Evolutionary conservation across 2,329 filamentous ascomycete species (phyloP).

Genomic region (Aschersonia sp.): DNA sequence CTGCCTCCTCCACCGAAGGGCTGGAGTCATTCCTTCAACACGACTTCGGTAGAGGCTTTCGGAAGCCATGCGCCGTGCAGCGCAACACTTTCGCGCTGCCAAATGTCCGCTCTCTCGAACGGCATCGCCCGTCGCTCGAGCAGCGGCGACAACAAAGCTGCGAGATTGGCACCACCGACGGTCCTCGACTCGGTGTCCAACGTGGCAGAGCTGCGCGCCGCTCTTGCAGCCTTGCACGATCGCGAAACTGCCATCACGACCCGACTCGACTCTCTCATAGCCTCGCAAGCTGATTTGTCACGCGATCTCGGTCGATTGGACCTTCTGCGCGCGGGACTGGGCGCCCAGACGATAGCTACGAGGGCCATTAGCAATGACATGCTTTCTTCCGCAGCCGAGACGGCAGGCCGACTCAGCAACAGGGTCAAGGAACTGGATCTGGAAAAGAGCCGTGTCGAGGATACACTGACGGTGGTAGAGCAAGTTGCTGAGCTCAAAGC

Average conservation of each 20-base stretch:
- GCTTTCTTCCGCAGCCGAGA: slow-evolving; percentile 74
- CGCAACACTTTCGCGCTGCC: slow-evolving; percentile 21
- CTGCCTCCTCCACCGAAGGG: neutral
- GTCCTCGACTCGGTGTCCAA: slow-evolving; percentile 56
- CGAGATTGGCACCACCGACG: slow-evolving; percentile 11
- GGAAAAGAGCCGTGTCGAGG: slow-evolving; percentile 82
- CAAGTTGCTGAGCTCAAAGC: slow-evolving; percentile 95
- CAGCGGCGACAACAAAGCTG: slow-evolving; percentile 14
- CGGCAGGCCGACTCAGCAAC: slow-evolving; percentile 70
- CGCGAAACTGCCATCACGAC: slow-evolving; percentile 62
- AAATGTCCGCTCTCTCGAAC: slow-evolving; percentile 33
- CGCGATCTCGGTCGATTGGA: slow-evolving; percentile 81
- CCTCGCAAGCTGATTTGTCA: slow-evolving; percentile 73
- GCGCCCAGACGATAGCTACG: slow-evolving; percentile 72
- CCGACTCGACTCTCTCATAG: slow-evolving; percentile 61
- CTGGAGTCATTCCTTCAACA: too few species aligned
- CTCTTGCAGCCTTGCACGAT: slow-evolving; percentile 58
- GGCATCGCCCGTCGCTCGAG: slow-evolving; percentile 22
- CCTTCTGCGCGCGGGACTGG: slow-evolving; percentile 74
- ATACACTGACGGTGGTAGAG: slow-evolving; percentile 82
- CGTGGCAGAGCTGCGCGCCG: slow-evolving; percentile 64
- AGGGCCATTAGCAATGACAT: slow-evolving; percentile 79
- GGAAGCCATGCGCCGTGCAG: slow-evolving; percentile 25
- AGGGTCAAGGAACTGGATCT: slow-evolving; percentile 79
- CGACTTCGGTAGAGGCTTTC: neutral